Evolutionary conservation across 257 asterid species (phyloP), one percentile per base, ranked within the genome.

Genomic region (Penstemon davidsonii): DNA sequence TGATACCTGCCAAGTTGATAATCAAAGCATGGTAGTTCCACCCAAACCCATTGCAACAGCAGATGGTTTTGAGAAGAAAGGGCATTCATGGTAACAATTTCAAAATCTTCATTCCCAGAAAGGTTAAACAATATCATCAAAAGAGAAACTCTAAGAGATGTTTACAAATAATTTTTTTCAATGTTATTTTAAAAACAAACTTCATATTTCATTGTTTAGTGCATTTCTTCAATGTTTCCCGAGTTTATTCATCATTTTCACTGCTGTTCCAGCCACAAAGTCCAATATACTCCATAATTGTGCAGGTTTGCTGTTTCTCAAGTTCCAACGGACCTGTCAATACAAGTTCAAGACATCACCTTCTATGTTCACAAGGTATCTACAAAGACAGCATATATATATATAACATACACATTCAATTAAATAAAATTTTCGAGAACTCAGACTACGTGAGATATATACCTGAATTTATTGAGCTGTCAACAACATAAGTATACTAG

Each of bases 51-150:
- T 73, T 36, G 60, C 82, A 41, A 73, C 79, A 8, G 80, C 71
- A 5, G 87, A 81, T 52, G 78, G 91, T 52, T 84, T 84, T 53
- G 86, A 86, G 78, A 90, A 82, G 86, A 90, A 67, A 68, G 90
- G 82, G 66, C 83, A 80, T 0, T 86, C 96, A 80, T 90, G 97
- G 97, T 88, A 88, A 80, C 12, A 60, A 56, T 49, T 10, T 10
- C 3, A 49, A 10, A 5, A 49, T 49, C 54, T 3, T 10, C 1
- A 10, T 10, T 49, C 15, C 15, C n/a, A 49, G 54, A 49, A 8
- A 9, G 9, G 51, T 46, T 46, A 46, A 7, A 46, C 15, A 49
- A 5, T 3, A 49, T 5, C 54, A 12, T 49, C 3, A 15, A 49
- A 12, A 49, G 1, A 49, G 18, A 49, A 49, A 49, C 12, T 49